phyloP scores from a whole-genome alignment of 257 asterid species.

The Cynanchum wilfordii region DNA sequence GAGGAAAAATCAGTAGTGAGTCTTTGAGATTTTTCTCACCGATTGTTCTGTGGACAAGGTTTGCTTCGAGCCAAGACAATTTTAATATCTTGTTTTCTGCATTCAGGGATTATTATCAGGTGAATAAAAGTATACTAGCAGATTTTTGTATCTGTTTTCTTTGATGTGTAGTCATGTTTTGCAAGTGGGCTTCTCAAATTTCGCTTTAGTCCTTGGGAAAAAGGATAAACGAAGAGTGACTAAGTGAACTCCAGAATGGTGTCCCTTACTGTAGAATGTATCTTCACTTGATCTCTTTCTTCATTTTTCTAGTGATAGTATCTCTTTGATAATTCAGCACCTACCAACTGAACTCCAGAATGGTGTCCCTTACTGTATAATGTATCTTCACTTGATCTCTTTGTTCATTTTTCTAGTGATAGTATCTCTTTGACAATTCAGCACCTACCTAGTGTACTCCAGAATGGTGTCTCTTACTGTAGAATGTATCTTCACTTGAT shows the following conservation, averaged over 20 bases:
- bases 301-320: background rate
- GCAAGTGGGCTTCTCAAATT: background rate
- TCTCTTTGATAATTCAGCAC: background rate
- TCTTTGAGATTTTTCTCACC: constrained; percentile 89
- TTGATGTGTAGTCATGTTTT: background rate
- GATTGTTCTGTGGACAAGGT: constrained; percentile 79
- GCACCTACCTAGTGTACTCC: background rate
- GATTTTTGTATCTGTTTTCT: background rate
- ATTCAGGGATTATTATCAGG: constrained; percentile 83
- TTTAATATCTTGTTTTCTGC: constrained; percentile 58
- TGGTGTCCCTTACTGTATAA: background rate
- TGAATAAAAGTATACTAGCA: constrained; percentile 19
- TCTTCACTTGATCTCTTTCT: background rate
- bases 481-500: background rate
- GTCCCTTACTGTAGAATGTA: background rate
- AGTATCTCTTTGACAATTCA: background rate
- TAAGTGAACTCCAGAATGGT: background rate
- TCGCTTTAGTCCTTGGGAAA: background rate
- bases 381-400: background rate
- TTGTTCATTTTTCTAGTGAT: background rate
- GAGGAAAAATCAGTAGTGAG: constrained; percentile 85
- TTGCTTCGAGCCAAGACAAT: constrained; percentile 48
- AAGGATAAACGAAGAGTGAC: background rate
- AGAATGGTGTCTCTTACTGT: background rate
- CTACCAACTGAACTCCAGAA: background rate